Conservation (phyloP, 192 early-diverging fungal genomes). For the Rhizophagus sp. region DNA sequence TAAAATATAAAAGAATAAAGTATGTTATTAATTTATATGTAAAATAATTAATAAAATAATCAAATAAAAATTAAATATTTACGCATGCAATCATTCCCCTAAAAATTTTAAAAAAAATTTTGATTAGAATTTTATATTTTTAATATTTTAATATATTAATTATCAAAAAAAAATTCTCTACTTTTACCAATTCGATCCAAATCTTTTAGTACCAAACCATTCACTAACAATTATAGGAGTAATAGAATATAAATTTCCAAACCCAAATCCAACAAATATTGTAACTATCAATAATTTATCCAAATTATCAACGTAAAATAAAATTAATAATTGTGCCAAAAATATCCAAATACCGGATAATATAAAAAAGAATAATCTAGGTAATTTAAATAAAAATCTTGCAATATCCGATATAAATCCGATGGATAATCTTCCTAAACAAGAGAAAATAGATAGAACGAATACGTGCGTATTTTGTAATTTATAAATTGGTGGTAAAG, state of each 20-base stretch:
- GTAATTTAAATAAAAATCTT: slow-evolving; percentile 36
- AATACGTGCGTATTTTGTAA: slow-evolving; percentile 49
- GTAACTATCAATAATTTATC: slow-evolving; percentile 29
- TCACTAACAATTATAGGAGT: slow-evolving; percentile 43
- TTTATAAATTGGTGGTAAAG: slow-evolving; percentile 13
- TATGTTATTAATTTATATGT: no score
- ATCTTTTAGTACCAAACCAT: slow-evolving; percentile 43
- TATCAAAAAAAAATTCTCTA: no score
- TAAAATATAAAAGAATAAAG: no score
- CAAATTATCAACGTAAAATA: slow-evolving; percentile 23
- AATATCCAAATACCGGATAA: slow-evolving; percentile 38
- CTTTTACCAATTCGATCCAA: slow-evolving; percentile 49
- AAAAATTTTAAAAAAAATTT: neutral
- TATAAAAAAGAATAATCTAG: slow-evolving; percentile 37
- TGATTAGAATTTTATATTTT: neutral
- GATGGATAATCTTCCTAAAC: slow-evolving; percentile 40
- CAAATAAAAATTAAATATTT: neutral
- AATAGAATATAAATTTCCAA: slow-evolving; percentile 43
- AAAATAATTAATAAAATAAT: no score
- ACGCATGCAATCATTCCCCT: neutral
- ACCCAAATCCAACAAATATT: slow-evolving; percentile 38
- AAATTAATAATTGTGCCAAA: slow-evolving; percentile 39
- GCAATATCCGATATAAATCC: slow-evolving; percentile 46
- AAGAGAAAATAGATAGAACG: slow-evolving; percentile 44
- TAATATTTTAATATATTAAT: no score